Conservation (phyloP, 1,284 basidiomycete species). For the Irpex sp. region DNA sequence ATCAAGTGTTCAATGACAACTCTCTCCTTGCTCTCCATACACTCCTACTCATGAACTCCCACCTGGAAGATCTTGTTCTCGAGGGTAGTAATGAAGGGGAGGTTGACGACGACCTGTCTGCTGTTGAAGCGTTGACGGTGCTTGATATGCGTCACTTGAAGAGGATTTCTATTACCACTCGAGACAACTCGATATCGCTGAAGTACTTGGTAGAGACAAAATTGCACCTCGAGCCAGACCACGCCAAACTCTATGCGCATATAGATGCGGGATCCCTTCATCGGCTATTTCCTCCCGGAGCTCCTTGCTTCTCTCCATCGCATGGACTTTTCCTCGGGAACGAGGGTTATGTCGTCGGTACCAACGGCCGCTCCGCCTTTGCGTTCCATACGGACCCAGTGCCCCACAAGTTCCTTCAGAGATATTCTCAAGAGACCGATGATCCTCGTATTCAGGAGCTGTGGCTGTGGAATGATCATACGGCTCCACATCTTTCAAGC, state of each 20-base stretch:
- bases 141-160: background rate
- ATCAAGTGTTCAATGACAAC: background rate
- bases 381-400: background rate
- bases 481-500: background rate
- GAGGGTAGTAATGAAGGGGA: no score
- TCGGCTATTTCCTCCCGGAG: background rate
- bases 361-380: background rate
- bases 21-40: background rate
- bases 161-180: background rate
- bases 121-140: background rate
- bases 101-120: background rate
- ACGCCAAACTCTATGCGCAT: background rate
- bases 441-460: background rate
- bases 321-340: background rate
- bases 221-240: background rate
- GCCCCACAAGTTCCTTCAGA: background rate
- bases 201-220: background rate
- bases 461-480: background rate
- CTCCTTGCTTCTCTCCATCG: background rate
- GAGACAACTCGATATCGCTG: background rate
- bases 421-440: background rate
- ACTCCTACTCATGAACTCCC: background rate
- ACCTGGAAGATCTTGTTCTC: background rate
- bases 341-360: background rate
- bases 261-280: background rate